Evolutionary conservation across 192 early-diverging fungal genomes (phyloP).

Genomic region (Haplosporangium gracile): DNA sequence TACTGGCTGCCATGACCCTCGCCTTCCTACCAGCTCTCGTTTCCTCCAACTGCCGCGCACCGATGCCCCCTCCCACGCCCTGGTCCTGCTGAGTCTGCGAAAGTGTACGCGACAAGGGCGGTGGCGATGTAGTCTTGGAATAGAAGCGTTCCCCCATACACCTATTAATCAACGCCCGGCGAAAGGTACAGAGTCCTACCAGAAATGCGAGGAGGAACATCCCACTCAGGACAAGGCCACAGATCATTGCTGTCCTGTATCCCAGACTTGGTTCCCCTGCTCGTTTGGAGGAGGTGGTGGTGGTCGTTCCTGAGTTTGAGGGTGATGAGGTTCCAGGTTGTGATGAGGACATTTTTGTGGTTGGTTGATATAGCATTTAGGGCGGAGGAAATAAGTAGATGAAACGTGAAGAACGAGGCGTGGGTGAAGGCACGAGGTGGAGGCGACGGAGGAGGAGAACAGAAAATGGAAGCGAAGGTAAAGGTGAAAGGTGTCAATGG

Average conservation of each 20-base stretch:
- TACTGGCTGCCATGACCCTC: not conserved
- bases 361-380: too few species aligned
- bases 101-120: not conserved
- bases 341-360: not conserved
- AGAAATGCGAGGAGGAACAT: slow-evolving; percentile 1
- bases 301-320: not conserved
- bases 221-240: not conserved
- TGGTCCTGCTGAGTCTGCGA: not conserved
- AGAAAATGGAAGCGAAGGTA: too few species aligned
- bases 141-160: not conserved
- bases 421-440: too few species aligned
- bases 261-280: not conserved
- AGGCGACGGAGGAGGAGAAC: too few species aligned
- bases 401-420: too few species aligned
- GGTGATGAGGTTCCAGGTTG: not conserved
- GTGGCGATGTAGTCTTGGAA: not conserved
- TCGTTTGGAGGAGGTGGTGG: not conserved
- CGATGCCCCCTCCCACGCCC: not conserved
- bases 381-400: too few species aligned
- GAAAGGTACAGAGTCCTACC: not conserved
- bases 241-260: not conserved
- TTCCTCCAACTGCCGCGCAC: not conserved
- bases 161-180: not conserved
- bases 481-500: too few species aligned
- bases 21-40: not conserved